These are phyloP conservation scores for Nepenthes gracilis DNA, from an alignment of 148 eudicot genomes.

Conservation along the genomic window DNA sequence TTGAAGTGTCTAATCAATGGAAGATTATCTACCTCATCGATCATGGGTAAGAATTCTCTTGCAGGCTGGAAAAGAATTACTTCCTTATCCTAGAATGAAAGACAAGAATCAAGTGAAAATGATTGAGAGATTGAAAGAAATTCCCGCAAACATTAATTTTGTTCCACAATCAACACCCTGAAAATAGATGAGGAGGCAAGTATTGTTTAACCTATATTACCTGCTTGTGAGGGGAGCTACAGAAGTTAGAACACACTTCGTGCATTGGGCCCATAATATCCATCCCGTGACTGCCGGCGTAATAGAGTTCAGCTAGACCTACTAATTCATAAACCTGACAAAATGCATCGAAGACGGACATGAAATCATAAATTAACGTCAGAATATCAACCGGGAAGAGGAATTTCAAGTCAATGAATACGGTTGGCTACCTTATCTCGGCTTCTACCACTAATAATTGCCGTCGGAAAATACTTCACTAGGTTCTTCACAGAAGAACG, in stretches of 20 bases:
- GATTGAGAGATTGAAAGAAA: background rate
- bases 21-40: slow-evolving; percentile 31
- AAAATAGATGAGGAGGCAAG: no score
- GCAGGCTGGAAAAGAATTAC: slow-evolving; percentile 83
- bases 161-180: no score
- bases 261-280: slow-evolving; percentile 68
- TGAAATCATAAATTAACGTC: background rate
- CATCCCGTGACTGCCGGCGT: slow-evolving; percentile 98
- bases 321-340: slow-evolving; percentile 64
- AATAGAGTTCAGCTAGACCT: slow-evolving; percentile 62
- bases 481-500: slow-evolving; percentile 47
- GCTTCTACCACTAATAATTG: slow-evolving; percentile 80
- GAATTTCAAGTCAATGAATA: background rate
- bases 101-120: background rate
- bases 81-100: slow-evolving; percentile 44
- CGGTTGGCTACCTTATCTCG: slow-evolving; percentile 44
- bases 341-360: background rate
- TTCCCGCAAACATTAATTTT: no score
- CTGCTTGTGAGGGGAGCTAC: slow-evolving; percentile 38
- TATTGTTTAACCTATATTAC: slow-evolving; percentile 10
- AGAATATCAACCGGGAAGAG: background rate
- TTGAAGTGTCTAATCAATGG: no score
- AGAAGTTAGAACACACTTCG: slow-evolving; percentile 14
- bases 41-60: slow-evolving; percentile 64
- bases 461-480: slow-evolving; percentile 68